These are phyloP conservation scores for Ustilago nuda DNA, from an alignment of 1,284 basidiomycete species.

Conservation along the genomic window DNA sequence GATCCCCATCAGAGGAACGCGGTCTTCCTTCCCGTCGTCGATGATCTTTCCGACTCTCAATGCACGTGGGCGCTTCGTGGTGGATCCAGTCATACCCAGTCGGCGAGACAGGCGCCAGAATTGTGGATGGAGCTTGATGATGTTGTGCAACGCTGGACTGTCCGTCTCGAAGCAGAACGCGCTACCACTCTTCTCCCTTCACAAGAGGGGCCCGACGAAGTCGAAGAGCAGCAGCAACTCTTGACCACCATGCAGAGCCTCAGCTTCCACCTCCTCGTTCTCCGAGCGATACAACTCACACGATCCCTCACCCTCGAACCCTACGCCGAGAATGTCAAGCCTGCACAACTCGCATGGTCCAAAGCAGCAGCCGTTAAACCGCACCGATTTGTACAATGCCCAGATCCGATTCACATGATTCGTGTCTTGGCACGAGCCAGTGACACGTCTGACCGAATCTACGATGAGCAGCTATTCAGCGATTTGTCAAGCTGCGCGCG, in stretches of 20 bases:
- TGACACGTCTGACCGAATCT: conserved; percentile 5
- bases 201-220: conserved; percentile 24
- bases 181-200: neutral
- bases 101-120: conserved; percentile 19
- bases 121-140: conserved; percentile 31
- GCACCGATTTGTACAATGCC: neutral
- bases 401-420: conserved; percentile 6
- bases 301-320: conserved; percentile 28
- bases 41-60: conserved; percentile 28
- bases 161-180: conserved; percentile 11
- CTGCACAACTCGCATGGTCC: conserved; percentile 15
- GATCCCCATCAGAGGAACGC: conserved; percentile 25
- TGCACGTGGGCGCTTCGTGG: conserved; percentile 1
- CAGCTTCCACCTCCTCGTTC: conserved; percentile 6
- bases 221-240: conserved; percentile 20
- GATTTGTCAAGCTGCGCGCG: conserved; percentile 3
- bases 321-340: conserved; percentile 21
- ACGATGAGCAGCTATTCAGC: conserved; percentile 14
- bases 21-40: conserved; percentile 20
- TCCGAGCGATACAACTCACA: conserved; percentile 19
- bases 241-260: conserved; percentile 6
- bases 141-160: conserved; percentile 13
- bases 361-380: conserved; percentile 1
- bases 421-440: conserved; percentile 6
- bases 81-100: neutral